Conservation (phyloP, 352 stramenopile genomes). For the Globisporangium cylindrosporum region DNA sequence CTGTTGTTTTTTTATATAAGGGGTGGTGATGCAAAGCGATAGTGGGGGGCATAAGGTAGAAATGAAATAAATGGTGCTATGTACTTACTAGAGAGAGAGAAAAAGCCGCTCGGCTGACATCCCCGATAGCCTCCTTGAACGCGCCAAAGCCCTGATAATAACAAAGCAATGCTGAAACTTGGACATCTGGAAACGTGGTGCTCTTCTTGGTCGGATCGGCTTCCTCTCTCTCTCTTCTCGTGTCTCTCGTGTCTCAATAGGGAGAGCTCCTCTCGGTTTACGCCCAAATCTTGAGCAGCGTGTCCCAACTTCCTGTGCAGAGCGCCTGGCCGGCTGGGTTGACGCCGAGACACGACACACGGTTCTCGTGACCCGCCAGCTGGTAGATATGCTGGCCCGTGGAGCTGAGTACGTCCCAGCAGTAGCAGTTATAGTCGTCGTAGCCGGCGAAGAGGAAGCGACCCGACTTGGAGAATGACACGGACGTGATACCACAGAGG, state of each 20-base stretch:
- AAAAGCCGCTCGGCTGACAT: background rate
- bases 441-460: slow-evolving; percentile 98
- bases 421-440: slow-evolving; percentile 97
- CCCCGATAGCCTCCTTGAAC: background rate
- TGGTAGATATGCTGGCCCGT: slow-evolving; percentile 90
- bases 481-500: slow-evolving; percentile 95
- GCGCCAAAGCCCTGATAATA: background rate
- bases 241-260: background rate
- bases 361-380: slow-evolving; percentile 94
- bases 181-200: background rate
- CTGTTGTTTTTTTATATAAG: background rate
- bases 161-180: background rate
- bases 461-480: slow-evolving; percentile 94
- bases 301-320: slow-evolving; percentile 99
- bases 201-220: background rate
- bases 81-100: background rate
- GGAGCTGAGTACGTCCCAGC: slow-evolving; percentile 95
- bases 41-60: background rate
- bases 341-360: slow-evolving; percentile 96
- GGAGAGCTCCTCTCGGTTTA: slow-evolving; percentile 27
- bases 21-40: background rate
- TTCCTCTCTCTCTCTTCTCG: slow-evolving; percentile 4
- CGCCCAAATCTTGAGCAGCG: slow-evolving; percentile 96
- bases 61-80: background rate
- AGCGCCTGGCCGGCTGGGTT: slow-evolving; percentile 94